Evolutionary conservation across 495 filamentous ascomycete species (phyloP), one percentile per base, ranked within the genome.

Genomic region (Glonium stellatum): DNA sequence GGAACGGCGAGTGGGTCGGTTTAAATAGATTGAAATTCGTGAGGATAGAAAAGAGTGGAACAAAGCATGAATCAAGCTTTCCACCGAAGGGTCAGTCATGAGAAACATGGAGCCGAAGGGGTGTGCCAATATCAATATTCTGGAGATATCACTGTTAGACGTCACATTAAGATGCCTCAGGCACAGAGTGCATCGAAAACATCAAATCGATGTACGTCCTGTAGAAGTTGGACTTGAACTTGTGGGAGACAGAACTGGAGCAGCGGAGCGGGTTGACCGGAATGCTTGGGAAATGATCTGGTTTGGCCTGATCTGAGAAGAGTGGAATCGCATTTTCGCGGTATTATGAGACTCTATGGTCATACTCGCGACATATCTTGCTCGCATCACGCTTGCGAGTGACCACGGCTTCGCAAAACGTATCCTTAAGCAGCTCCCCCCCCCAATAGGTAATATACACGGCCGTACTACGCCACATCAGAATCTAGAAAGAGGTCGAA

Each of bases 1-100:
- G 87, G 87, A 82, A 83, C 57, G 80, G 82, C 5, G 72, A 82
- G 52, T 86, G 85, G 81, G 77, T 82, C 2, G 69, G 77, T 39
- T 73, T 89, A 48, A 80, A 77, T 39, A 76, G 73, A 15, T 62
- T 89, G 67, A 83, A 79, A 57, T 89, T 84, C 52, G 54, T 71
- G 1, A 55, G 73, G 49, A 58, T 76, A 4, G 47, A 56, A 21
- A 67, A 58, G 31, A 61, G 64, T 46, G 72, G 70, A n/a, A 52
- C 11, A 0, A 69, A 55, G 57, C 57, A 64, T 35, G 61, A 66
- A 34, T 71, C 69, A 31, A 65, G 59, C 18, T 76, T 73, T 51
- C 73, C 73, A 35, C 73, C 73, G 5, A 71, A 72, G 35, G 67
- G 64, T n/a, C n/a, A 61, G 35, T 67, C 67, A 19, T 65, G 60